These are phyloP conservation scores for Candida montana DNA, from an alignment of 805 yeast genomes.

Conservation along the genomic window DNA sequence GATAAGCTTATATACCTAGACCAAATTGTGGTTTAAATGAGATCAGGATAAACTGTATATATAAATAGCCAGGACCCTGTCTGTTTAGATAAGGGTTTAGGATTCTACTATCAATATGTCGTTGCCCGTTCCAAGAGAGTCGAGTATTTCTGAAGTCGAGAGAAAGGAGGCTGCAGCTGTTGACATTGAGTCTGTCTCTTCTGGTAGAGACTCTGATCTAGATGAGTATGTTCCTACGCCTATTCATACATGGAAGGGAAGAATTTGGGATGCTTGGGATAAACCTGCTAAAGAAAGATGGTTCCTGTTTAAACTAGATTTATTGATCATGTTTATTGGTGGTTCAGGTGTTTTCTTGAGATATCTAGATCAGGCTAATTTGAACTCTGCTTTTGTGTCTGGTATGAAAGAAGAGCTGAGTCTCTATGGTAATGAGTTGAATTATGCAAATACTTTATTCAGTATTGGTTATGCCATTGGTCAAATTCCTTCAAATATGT, in stretches of 20 bases:
- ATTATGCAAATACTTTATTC: slow-evolving; percentile 47
- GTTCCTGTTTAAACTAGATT: slow-evolving; percentile 8
- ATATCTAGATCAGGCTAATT: slow-evolving; percentile 46
- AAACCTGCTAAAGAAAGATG: slow-evolving; percentile 7
- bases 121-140: background rate
- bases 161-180: background rate
- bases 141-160: slow-evolving; percentile 1
- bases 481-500: slow-evolving; percentile 48
- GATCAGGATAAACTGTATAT: too few relatives aligned
- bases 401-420: slow-evolving; percentile 45
- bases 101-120: too few relatives aligned
- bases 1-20: too few relatives aligned
- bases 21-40: too few relatives aligned
- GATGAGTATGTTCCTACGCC: slow-evolving; percentile 2
- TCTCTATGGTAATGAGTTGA: slow-evolving; percentile 50
- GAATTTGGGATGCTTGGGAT: slow-evolving; percentile 12
- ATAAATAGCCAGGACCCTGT: too few relatives aligned
- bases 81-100: too few relatives aligned
- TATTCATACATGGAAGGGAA: slow-evolving; percentile 8
- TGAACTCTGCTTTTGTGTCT: slow-evolving; percentile 49
- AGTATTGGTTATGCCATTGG: slow-evolving; percentile 46
- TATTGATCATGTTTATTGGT: slow-evolving; percentile 6
- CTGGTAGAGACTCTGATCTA: slow-evolving; percentile 17
- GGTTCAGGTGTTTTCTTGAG: slow-evolving; percentile 23
- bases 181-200: background rate